Evolutionary conservation across 768 basidiomycete species (phyloP), one percentile per base, ranked within the genome.

Genomic region (Termitomyces sp.): DNA sequence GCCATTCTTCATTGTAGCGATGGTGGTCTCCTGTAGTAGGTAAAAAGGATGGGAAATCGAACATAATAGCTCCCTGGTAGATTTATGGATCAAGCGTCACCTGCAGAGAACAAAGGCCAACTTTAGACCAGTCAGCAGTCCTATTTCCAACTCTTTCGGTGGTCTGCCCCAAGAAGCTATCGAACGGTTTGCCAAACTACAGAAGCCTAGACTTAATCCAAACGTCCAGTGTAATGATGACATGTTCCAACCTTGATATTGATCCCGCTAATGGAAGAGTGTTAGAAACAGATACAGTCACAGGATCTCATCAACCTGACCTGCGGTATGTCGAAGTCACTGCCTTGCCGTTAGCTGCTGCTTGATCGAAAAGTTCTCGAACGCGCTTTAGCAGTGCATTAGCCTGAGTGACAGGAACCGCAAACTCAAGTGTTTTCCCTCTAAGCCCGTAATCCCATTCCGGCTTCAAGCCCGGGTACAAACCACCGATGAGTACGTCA

Each of bases 121-220:
- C 73, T 66, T 73, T 73, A 2, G 70, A 73, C 72, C 72, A 74
- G 44, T 74, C 73, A 0, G 67, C 70, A 5, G 70, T 68, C n/a
- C 58, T 45, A 45, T 70, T 67, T 33, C 66, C 67, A 7, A 67
- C 63, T 20, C 69, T 66, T 55, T 69, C 59, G 2, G 71, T 73
- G 18, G 72, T 72, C 61, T 74, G 73, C 6, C 73, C 72, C 32
- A 74, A 62, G 62, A 74, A 67, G 58, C 70, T 71, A 56, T 74
- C 71, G 53, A 72, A 73, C 0, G 73, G 65, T 54, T 66, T 69
- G 10, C 72, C 72, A 55, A 73, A 73, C 73, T 72, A 53, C 50
- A 33, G 14, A 42, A 42, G 33, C 32, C 26, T 32, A 14, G 13
- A 46, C 61, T 42, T 8, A 58, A 58, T 38, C 2, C 42, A 45